Base-by-base conservation (phyloP, 2,329 filamentous ascomycete genomes). In the Ilyonectria destructans region DNA sequence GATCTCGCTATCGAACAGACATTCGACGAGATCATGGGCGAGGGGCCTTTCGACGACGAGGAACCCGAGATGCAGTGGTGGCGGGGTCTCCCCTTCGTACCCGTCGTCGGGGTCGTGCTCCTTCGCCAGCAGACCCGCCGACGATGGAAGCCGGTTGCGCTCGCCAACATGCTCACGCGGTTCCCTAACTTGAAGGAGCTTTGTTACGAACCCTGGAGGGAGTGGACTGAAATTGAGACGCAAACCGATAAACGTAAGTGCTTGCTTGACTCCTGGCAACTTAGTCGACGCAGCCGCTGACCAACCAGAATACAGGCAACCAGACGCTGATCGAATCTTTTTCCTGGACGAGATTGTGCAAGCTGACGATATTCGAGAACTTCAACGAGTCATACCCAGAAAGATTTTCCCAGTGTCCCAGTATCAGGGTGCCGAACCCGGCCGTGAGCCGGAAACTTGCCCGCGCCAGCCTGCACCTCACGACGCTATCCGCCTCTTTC, bases 121-220 rank as follows among this genome's bases (percentile, higher is more conserved):
- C 67, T 83, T 65, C 80, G 81, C 51, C 79, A 80, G 68, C 81
- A 82, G 69, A 82, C 68, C 68, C 78, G 79, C 64, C 76, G 79
- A 65, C 71, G 75, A 72, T 81, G 79, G 78, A 78, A 76, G 61
- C 76, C 75, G 54, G 52, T 55, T 46, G 71, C 76, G 46, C 74
- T 82, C 46, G 70, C 71, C 61, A 68, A 79, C 51, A 80, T 82
- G 72, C 72, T 82, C 71, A 68, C 76, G 40, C 76, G 76, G 64
- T 75, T 81, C 67, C 78, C 80, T 54, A 76, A 75, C 62, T 64
- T 84, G 58, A 74, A 78, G 69, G 78, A 83, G 68, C 69, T 83
- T 69, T 76, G 77, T 59, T 82, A 81, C 70, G 80, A 82, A 69
- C 81, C 80, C 58, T 83, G 81, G 80, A 80, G 77, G 68, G 78